Evolutionary conservation across 129 eudicot species (phyloP), one percentile per base, ranked within the genome.

Genomic region (Lactuca saligna): DNA sequence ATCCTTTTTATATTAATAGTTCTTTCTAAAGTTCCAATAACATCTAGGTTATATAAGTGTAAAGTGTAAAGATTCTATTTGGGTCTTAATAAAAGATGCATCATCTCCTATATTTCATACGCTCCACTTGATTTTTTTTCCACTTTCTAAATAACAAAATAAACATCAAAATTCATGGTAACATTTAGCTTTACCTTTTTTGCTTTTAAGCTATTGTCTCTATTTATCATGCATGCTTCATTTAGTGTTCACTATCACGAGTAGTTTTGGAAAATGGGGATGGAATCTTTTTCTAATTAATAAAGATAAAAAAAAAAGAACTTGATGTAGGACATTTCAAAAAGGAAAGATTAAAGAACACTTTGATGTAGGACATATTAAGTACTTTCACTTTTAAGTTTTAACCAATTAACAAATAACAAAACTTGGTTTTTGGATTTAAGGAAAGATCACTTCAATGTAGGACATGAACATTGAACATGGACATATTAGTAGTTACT

Each of bases 211-310:
- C 54, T 61, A 41, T 76, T 65, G n/a, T 32, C 49, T 41, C 37
- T 41, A 62, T 75, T 68, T 61, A 37, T 57, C 69, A 39, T 37
- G 63, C 80, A 68, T 75, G 80, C 75, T 51, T 61, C 75, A 63
- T 33, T 51, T 50, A 60, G 56, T 68, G 75, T 62, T 76, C 75
- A 76, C 62, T 42, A 62, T 76, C 69, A 76, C 70, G 75, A 71
- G 71, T 55, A 54, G 48, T 44, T 69, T 69, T 8, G 25, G 62
- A 69, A 76, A 76, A 69, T 16, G 65, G 54, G 58, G 25, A 51
- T 37, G 33, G 70, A 76, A 76, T 76, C 70, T 62, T 61, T 66
- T 61, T 61, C 54, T 46, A 46, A 32, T 64, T 54, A 44, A 48
- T 20, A 66, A 57, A 66, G 39, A 65, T 32, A 34, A 65, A 58